Evolutionary conservation across 208 protist genomes (phyloP), one percentile per base, ranked within the genome.

Genomic region (Porcisia deanei): DNA sequence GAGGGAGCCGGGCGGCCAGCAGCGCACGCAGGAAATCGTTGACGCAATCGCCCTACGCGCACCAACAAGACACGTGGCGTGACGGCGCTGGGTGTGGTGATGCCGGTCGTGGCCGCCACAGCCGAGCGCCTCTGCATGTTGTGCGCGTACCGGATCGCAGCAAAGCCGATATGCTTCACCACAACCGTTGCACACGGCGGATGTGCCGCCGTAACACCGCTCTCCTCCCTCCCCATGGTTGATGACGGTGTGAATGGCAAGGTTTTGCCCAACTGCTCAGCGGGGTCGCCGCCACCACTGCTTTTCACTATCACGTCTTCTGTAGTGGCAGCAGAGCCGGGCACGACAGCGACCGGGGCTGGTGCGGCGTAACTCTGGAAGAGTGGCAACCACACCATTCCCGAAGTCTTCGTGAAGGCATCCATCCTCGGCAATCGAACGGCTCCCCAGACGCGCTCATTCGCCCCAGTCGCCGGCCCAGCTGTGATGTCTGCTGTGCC

Each of bases 61-160:
- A 81, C 58, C 34, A 81, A 67, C 16, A 83, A 43, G 3, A 69
- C 57, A 16, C 74, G 45, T 54, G 16, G 37, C 66, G 30, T 16
- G 8, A 63, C 37, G 41, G 43, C 30, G n/a, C 37, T 41, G 43
- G 6, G 54, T n/a, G 20, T 49, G 37, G 18, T 41, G 4, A n/a
- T 8, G 41, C 20, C 6, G 1, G 54, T 18, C 64, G 69, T n/a
- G n/a, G 8, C 70, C 25, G 20, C 39, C 16, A 39, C 71, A 52
- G 22, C 39, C 14, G 10, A n/a, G 57, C 58, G 25, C 45, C 71
- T 54, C 45, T 59, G 71, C 71, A 92, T 84, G 52, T 92, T 92
- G 78, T 92, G 88, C 1, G 45, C 34, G 67, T 88, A 92, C 55
- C 77, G 64, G 8, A 92, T 60, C 16, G 83, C 78, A 18, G 81